Evolutionary conservation across 225 moss, liverwort and hornwort genomes (phyloP).

Genomic region (Marchantia polymorpha): DNA sequence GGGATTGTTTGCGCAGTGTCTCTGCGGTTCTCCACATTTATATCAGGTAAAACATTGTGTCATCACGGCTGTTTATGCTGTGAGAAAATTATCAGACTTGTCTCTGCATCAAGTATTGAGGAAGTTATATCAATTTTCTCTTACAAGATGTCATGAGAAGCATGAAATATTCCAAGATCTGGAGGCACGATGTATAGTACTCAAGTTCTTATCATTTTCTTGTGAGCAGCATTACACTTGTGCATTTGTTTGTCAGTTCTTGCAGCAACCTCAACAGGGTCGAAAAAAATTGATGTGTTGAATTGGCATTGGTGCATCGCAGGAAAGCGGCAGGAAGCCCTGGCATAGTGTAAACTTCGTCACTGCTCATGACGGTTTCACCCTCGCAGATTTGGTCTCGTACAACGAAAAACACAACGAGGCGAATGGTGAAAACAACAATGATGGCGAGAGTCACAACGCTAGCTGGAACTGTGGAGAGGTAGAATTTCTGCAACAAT

Average conservation of each 20-base stretch:
- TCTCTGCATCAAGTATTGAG: background rate
- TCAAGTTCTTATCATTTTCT: background rate
- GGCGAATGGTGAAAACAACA: constrained; percentile 82
- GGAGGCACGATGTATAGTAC: too few species aligned
- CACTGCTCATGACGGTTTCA: constrained; percentile 85
- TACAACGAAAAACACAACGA: constrained; percentile 86
- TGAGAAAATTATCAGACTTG: background rate
- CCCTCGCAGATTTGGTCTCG: constrained; percentile 81
- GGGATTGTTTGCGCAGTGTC: constrained; percentile 79
- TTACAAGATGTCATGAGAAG: background rate
- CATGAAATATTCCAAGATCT: background rate
- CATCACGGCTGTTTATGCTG: background rate
- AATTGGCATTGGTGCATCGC: constrained; percentile 25
- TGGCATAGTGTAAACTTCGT: constrained; percentile 91
- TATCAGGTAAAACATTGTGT: constrained; percentile 60
- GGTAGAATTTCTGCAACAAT: constrained; percentile 29
- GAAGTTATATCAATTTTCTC: background rate
- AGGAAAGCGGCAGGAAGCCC: constrained; percentile 88
- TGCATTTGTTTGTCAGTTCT: background rate
- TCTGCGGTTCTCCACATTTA: constrained; percentile 83
- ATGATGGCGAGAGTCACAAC: constrained; percentile 83
- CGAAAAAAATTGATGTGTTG: background rate
- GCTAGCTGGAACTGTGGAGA: constrained; percentile 95
- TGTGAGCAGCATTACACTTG: background rate
- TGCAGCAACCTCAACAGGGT: background rate